These are phyloP conservation scores for Thecamonas trahens DNA, from an alignment of 78 protist species.

Conservation along the genomic window DNA sequence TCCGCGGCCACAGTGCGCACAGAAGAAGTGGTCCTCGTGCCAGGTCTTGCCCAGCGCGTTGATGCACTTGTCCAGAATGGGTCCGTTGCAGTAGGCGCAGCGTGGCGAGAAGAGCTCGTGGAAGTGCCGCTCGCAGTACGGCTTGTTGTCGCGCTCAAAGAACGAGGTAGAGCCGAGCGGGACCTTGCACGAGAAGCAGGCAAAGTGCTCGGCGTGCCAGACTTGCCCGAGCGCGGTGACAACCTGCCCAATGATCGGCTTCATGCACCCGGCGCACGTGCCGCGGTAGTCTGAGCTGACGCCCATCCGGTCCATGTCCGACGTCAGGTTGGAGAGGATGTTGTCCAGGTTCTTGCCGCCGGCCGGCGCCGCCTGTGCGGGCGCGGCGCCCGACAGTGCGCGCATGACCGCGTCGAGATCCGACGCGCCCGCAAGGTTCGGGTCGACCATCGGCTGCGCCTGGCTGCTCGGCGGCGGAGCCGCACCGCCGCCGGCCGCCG, in stretches of 20 bases:
- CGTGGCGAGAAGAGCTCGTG: constrained; percentile 1
- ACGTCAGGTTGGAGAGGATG: neutral
- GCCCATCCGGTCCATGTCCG: neutral
- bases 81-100: constrained; percentile 24
- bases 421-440: neutral
- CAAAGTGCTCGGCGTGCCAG: constrained; percentile 9
- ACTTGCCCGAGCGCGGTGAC: neutral
- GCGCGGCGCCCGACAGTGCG: neutral
- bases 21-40: constrained; percentile 42
- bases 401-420: neutral
- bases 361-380: neutral
- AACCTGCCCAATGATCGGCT: neutral
- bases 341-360: neutral
- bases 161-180: neutral
- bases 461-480: no score
- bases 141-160: constrained; percentile 1
- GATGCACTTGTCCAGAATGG: constrained; percentile 10
- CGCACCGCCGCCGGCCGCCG: neutral
- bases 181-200: constrained; percentile 1
- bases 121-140: constrained; percentile 23
- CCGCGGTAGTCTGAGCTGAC: neutral
- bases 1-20: constrained; percentile 24
- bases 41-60: constrained; percentile 31
- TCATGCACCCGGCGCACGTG: neutral
- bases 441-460: no score